Percentiles rank a stretch among this genome's conserved stretches.
Evolutionary conservation across 1,284 basidiomycete species (phyloP).

Genomic region (Ustanciosporium gigantosporum): DNA sequence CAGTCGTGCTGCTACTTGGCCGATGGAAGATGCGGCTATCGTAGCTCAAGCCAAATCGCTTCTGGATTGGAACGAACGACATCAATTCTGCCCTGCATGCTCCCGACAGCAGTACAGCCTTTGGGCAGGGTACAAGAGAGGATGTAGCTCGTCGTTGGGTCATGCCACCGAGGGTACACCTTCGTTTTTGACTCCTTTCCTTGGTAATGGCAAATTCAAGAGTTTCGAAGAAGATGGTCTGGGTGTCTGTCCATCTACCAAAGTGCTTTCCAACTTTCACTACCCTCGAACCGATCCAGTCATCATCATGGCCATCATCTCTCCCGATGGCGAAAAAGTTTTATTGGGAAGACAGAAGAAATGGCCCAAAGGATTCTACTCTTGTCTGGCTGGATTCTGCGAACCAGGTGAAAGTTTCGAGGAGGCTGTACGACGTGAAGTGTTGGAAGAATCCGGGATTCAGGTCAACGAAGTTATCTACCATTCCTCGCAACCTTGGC

Average conservation of each 20-base stretch:
- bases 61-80: slow-evolving; percentile 58
- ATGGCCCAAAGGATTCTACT: slow-evolving; percentile 61
- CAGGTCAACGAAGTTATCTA: slow-evolving; percentile 81
- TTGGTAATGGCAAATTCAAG: neutral
- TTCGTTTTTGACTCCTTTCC: slow-evolving; percentile 12
- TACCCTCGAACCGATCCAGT: slow-evolving; percentile 65
- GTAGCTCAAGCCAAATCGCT: slow-evolving; percentile 51
- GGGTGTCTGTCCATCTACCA: slow-evolving; percentile 26
- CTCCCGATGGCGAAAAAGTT: slow-evolving; percentile 76
- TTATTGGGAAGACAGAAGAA: slow-evolving; percentile 81
- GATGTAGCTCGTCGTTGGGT: slow-evolving; percentile 65
- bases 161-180: slow-evolving; percentile 20
- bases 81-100: slow-evolving; percentile 84
- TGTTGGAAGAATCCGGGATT: slow-evolving; percentile 92
- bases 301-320: slow-evolving; percentile 87
- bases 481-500: slow-evolving; percentile 82
- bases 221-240: slow-evolving; percentile 29
- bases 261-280: slow-evolving; percentile 47
- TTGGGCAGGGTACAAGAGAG: slow-evolving; percentile 95
- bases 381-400: slow-evolving; percentile 58
- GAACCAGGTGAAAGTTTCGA: slow-evolving; percentile 71
- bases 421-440: slow-evolving; percentile 87
- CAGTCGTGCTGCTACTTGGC: slow-evolving; percentile 35
- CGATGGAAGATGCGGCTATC: slow-evolving; percentile 40
- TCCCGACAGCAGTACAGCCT: slow-evolving; percentile 79